A percentile compares a stretch with the other conserved stretches of the same genome.
phyloP scores from a whole-genome alignment of 495 filamentous ascomycete genomes.

The Aspergillus biplanus region DNA sequence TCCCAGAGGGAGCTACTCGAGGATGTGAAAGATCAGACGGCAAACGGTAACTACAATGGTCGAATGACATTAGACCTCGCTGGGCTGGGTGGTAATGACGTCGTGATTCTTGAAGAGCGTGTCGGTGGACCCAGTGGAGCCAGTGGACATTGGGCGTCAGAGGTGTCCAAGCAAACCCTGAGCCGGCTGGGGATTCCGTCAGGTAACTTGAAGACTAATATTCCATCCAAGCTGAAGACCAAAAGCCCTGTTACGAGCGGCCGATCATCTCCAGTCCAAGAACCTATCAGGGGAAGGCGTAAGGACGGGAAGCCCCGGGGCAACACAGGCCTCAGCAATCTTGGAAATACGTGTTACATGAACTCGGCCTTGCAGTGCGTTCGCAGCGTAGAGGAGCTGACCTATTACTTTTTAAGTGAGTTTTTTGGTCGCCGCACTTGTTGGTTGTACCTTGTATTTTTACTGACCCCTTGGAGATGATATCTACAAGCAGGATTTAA shows the following conservation, averaged over 20 bases:
- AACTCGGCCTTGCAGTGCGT: slow-evolving; percentile 96
- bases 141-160: slow-evolving; percentile 63
- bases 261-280: slow-evolving; percentile 64
- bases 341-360: slow-evolving; percentile 99
- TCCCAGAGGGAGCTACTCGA: slow-evolving; percentile 71
- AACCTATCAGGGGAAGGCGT: slow-evolving; percentile 63
- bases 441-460: slow-evolving; percentile 1
- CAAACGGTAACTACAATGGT: slow-evolving; percentile 78
- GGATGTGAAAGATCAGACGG: slow-evolving; percentile 69
- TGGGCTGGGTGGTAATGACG: slow-evolving; percentile 68
- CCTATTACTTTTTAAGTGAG: slow-evolving; percentile 81
- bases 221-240: slow-evolving; percentile 39
- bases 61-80: slow-evolving; percentile 61
- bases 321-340: slow-evolving; percentile 79
- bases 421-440: slow-evolving; percentile 15
- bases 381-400: slow-evolving; percentile 86
- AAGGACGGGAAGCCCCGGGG: slow-evolving; percentile 69
- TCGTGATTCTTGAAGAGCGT: slow-evolving; percentile 78
- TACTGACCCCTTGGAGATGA: slow-evolving; percentile 51
- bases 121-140: slow-evolving; percentile 53
- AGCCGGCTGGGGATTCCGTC: slow-evolving; percentile 46
- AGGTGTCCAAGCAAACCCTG: slow-evolving; percentile 46
- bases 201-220: slow-evolving; percentile 40
- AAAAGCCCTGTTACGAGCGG: slow-evolving; percentile 53
- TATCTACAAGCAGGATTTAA: slow-evolving; percentile 76